Base-by-base conservation (phyloP, 108 stramenopile species). In the Skeletonema tropicum region DNA sequence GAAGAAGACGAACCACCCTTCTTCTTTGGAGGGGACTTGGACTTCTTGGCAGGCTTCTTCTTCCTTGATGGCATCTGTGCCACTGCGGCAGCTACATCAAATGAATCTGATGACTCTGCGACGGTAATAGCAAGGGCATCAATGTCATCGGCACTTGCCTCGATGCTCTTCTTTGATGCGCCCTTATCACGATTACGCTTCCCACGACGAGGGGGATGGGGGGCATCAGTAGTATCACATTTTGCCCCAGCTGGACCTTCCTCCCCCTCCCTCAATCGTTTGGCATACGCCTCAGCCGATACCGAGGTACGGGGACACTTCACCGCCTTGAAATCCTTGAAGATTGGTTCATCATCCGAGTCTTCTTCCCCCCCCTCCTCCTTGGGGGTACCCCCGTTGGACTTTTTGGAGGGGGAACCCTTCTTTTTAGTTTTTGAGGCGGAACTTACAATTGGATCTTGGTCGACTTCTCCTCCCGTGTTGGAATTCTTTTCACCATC, bases 301-400 rank as follows among this genome's bases (percentile, higher is more conserved):
- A 48, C 73, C 73, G 64, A 65, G 7, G 42, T 64, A 46, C 73
- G 63, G 1, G 73, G 73, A 36, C 70, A 26, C 46, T 71, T 71
- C 15, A 67, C 25, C 30, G 70, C 39, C 58, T 21, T 55, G 52
- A 55, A 55, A 23, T 23, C 23, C 52, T 55, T 55, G 52, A 55
- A 55, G 6, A n/a, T 55, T 19, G 52, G 52, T 55, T 55, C 52
- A 55, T 55, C 52, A 55, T 55, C 52, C 10, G 52, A 55, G 25
- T 55, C 52, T 5, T 49, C 48, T 5, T 49, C 48, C 26, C 26
- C 26, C 26, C 26, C 2, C 15, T 46, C 45, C 6, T 17, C 19
- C 6, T 21, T 19, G 19, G 17, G 5, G 48, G 39, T 41, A 41
- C 10, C 13, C 39, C 19, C 19, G 48, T 49, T 19, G 48, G 48